Evolutionary conservation across 2,329 filamentous ascomycete species (phyloP).

Genomic region (Pestalotiopsis sp.): DNA sequence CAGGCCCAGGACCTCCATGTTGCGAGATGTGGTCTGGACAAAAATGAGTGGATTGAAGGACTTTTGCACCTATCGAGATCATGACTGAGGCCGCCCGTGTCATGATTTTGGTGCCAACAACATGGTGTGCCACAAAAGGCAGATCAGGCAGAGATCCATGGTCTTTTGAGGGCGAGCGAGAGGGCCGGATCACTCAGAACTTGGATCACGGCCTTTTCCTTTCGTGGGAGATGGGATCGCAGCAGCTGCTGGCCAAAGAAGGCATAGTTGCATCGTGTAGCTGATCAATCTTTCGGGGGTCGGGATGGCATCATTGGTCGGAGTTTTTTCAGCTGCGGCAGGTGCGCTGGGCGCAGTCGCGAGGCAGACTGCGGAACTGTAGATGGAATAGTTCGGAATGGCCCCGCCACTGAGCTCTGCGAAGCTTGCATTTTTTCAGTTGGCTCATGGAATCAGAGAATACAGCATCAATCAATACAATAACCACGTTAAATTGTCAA

Average conservation of each 20-base stretch:
- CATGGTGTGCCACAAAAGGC: not conserved
- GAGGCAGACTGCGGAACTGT: not conserved
- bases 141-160: not conserved
- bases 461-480: too few species aligned
- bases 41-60: not conserved
- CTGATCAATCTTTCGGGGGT: not conserved
- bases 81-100: not conserved
- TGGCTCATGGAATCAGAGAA: too few species aligned
- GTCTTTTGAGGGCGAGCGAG: not conserved
- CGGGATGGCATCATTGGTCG: too few species aligned
- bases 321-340: not conserved
- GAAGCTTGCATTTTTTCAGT: too few species aligned
- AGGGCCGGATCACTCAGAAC: not conserved
- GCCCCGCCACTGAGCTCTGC: too few species aligned
- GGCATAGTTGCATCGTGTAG: not conserved
- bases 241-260: not conserved
- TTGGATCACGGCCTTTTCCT: not conserved
- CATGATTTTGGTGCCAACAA: not conserved
- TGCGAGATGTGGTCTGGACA: not conserved
- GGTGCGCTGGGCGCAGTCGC: not conserved
- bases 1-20: not conserved
- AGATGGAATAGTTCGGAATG: not conserved
- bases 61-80: not conserved
- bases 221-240: not conserved
- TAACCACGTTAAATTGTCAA: too few species aligned